phyloP scores from a whole-genome alignment of 2,329 filamentous ascomycete species.

The Penicillium oxalicum region DNA sequence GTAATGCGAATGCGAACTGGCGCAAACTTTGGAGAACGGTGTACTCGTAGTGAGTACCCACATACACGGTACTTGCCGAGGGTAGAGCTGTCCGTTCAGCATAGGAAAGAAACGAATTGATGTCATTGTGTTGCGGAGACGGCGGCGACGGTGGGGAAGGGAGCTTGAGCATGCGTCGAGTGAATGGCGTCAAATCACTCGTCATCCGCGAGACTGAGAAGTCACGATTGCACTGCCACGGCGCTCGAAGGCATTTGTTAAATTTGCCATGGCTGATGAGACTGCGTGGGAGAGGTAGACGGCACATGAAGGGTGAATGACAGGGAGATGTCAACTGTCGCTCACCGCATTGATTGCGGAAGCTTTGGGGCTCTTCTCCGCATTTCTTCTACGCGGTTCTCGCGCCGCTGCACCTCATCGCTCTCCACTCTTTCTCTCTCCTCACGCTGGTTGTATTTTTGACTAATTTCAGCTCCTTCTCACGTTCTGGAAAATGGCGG shows the following conservation, averaged over 20 bases:
- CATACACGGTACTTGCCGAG: constrained; percentile 35
- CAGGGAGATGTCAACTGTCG: neutral
- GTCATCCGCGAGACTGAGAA: constrained; percentile 12
- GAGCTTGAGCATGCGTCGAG: constrained; percentile 33
- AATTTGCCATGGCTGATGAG: constrained; percentile 6
- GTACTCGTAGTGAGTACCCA: constrained; percentile 46
- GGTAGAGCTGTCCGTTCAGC: constrained; percentile 35
- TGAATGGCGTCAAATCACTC: constrained; percentile 23
- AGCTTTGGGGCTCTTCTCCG: constrained; percentile 14
- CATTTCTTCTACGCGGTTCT: constrained; percentile 10
- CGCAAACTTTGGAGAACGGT: constrained; percentile 37
- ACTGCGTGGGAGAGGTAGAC: constrained; percentile 11
- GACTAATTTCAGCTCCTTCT: neutral
- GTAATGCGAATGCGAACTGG: constrained; percentile 35
- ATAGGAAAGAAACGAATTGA: constrained; percentile 38
- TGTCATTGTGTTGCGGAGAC: constrained; percentile 32
- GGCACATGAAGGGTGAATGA: constrained; percentile 17
- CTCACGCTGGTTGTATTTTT: neutral
- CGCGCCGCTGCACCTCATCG: neutral
- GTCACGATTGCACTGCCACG: neutral
- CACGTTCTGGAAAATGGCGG: constrained; percentile 32
- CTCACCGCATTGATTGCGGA: constrained; percentile 20
- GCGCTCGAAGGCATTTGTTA: neutral
- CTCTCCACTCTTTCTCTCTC: neutral
- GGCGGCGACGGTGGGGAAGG: constrained; percentile 30